phyloP scores from a whole-genome alignment of 106 monocot species.

The Iris macrosiphon region DNA sequence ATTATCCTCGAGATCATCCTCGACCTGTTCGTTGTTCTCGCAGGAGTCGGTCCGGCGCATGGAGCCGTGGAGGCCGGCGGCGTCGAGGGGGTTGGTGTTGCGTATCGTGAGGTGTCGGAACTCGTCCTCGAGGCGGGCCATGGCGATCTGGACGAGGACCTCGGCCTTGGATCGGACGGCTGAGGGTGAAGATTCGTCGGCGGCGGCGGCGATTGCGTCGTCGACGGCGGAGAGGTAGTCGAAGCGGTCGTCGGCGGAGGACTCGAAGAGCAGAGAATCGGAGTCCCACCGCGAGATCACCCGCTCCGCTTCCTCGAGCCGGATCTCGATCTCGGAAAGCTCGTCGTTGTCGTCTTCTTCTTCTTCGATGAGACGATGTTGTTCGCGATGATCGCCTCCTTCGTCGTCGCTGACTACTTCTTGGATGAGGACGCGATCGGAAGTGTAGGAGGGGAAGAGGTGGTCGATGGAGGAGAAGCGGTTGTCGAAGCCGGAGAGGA shows the following conservation, averaged over 20 bases:
- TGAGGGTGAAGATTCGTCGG: background rate
- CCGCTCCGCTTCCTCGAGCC: constrained; percentile 9
- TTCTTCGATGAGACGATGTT: no score
- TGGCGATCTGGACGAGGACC: constrained; percentile 38
- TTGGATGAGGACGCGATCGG: background rate
- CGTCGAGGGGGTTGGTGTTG: constrained; percentile 39
- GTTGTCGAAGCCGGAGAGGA: constrained; percentile 78
- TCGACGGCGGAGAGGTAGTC: constrained; percentile 62
- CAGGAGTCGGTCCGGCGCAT: constrained; percentile 10
- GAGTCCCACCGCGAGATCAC: constrained; percentile 52
- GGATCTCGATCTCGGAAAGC: background rate
- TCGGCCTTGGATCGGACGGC: constrained; percentile 20
- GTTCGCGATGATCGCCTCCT: background rate
- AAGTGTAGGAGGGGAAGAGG: constrained; percentile 13
- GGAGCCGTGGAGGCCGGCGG: constrained; percentile 25
- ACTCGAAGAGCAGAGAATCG: constrained; percentile 31
- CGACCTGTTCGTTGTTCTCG: no score
- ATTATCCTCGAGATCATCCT: constrained; percentile 1
- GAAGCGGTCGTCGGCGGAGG: constrained; percentile 23
- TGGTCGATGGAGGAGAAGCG: constrained; percentile 46
- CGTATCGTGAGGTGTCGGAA: constrained; percentile 42
- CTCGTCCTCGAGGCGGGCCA: constrained; percentile 60
- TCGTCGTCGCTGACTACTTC: background rate
- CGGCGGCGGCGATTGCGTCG: constrained; percentile 28
- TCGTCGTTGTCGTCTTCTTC: no score